A percentile compares a stretch with the other conserved stretches of the same genome.
phyloP scores from a whole-genome alignment of 768 basidiomycete genomes.

The Tulasnella sp. region DNA sequence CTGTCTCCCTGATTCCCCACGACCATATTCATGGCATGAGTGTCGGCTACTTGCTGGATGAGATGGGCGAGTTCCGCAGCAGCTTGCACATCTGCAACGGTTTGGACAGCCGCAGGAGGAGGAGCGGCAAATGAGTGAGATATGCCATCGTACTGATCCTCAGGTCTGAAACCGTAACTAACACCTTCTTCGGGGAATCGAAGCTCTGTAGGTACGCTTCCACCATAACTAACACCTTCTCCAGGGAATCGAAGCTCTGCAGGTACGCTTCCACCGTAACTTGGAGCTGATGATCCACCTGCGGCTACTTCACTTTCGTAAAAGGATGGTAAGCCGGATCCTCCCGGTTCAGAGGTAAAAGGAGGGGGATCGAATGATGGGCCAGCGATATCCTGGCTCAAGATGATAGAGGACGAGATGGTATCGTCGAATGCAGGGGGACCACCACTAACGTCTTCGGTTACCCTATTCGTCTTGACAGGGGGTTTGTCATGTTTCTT shows the following conservation, averaged over 20 bases:
- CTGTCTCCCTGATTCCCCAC: constrained; percentile 34
- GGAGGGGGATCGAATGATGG: constrained; percentile 42
- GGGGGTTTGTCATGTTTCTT: constrained; percentile 85
- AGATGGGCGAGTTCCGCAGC: constrained; percentile 46
- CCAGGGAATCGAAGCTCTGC: constrained; percentile 28
- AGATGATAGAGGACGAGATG: not conserved
- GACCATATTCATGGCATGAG: constrained; percentile 30
- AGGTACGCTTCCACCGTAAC: not conserved
- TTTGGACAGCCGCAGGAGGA: constrained; percentile 65
- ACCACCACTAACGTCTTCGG: constrained; percentile 52
- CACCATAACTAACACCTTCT: constrained; percentile 42
- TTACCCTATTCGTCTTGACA: constrained; percentile 49
- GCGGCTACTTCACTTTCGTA: constrained; percentile 66
- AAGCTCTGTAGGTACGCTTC: constrained; percentile 5
- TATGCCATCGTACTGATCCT: constrained; percentile 73
- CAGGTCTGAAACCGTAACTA: constrained; percentile 56
- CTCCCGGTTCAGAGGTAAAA: constrained; percentile 22
- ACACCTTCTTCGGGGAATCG: constrained; percentile 49
- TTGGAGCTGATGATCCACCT: constrained; percentile 24
- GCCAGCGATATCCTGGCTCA: constrained; percentile 42
- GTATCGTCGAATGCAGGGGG: constrained; percentile 75
- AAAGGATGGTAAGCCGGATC: constrained; percentile 38
- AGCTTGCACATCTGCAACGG: constrained; percentile 54
- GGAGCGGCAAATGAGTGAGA: constrained; percentile 56
- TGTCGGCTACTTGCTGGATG: constrained; percentile 34